Evolutionary conservation across 192 early-diverging fungal genomes (phyloP), one percentile per base, ranked within the genome.

Genomic region (Endogone sp.): DNA sequence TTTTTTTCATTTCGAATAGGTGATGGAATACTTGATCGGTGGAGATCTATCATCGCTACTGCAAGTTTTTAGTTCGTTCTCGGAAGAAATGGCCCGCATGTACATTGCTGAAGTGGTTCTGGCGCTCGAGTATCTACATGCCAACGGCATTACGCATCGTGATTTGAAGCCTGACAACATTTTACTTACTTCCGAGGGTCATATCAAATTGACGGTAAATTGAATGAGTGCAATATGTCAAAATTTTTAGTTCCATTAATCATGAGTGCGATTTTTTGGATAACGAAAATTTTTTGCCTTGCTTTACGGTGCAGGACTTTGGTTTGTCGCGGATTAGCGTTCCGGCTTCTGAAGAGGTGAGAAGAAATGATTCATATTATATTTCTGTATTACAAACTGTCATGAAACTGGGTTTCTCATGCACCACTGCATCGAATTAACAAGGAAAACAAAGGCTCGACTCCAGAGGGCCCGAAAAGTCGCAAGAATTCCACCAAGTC

Each of bases 11-110:
- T n/a, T n/a, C n/a, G n/a, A n/a, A n/a, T 90, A 96, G 75, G 92
- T 95, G 24, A 86, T 96, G 85, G 95, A 97, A 74, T 98, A 95
- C 80, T 89, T 96, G 20, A 88, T 91, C 60, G 96, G 96, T 63
- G 96, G 95, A 57, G 92, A 98, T 80, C 79, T 98, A 72, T 89
- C 90, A 80, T 78, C 90, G 69, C 79, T 90, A 56, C 67, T 91
- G 77, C 73, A 84, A 77, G 87, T 67, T 60, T 64, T 26, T 20
- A 37, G 64, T 60, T 29, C 37, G 28, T 76, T 76, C 31, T 62
- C 32, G 49, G 75, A 76, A 29, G 60, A 44, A 27, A 56, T 49
- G 13, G 90, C 93, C 21, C 76, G 87, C 56, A 94, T 97, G 82
- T 98, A 98, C 71, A 88, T 86, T 58, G 93, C 94, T 10, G 95